A percentile compares a stretch with the other conserved stretches of the same genome.
Conservation (phyloP, 2,329 filamentous ascomycete species). For the Ciborinia camelliae region DNA sequence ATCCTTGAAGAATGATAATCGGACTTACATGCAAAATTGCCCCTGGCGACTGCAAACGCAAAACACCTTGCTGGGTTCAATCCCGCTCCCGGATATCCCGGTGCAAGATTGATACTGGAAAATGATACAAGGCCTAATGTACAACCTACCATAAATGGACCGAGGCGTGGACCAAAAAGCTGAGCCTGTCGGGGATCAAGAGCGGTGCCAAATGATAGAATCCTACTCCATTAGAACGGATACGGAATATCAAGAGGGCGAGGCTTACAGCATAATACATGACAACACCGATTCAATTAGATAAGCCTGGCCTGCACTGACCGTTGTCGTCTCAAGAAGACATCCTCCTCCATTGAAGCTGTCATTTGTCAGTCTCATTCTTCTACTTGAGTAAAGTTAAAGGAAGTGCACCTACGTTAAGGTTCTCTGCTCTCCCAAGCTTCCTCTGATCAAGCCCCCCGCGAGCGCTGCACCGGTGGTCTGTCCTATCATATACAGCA, state of each 20-base stretch:
- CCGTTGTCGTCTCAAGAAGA: slow-evolving; percentile 31
- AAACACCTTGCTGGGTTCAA: slow-evolving; percentile 45
- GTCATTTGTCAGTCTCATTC: not conserved
- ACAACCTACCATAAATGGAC: slow-evolving; percentile 49
- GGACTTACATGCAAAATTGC: slow-evolving; percentile 23
- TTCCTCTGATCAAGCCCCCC: slow-evolving; percentile 41
- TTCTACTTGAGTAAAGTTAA: not conserved
- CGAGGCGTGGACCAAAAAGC: slow-evolving; percentile 48
- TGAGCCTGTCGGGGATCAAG: slow-evolving; percentile 50
- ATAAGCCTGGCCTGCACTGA: slow-evolving; percentile 43
- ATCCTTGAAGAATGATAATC: not conserved
- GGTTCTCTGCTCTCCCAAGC: slow-evolving; percentile 37
- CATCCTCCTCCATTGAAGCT: slow-evolving; percentile 38
- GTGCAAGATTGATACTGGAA: slow-evolving; percentile 38
- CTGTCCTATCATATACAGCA: slow-evolving; percentile 51
- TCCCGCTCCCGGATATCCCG: slow-evolving; percentile 41
- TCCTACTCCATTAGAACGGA: slow-evolving; percentile 19
- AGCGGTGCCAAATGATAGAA: slow-evolving; percentile 53
- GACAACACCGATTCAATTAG: slow-evolving; percentile 48
- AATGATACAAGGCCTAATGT: slow-evolving; percentile 41
- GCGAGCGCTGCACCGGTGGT: slow-evolving; percentile 44
- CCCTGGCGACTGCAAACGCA: slow-evolving; percentile 42
- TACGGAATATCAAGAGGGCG: not conserved
- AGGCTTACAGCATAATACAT: slow-evolving; percentile 43
- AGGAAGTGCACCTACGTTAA: slow-evolving; percentile 30